These are phyloP conservation scores for Trametes polyzona DNA, from an alignment of 1,284 basidiomycete genomes.

Conservation along the genomic window DNA sequence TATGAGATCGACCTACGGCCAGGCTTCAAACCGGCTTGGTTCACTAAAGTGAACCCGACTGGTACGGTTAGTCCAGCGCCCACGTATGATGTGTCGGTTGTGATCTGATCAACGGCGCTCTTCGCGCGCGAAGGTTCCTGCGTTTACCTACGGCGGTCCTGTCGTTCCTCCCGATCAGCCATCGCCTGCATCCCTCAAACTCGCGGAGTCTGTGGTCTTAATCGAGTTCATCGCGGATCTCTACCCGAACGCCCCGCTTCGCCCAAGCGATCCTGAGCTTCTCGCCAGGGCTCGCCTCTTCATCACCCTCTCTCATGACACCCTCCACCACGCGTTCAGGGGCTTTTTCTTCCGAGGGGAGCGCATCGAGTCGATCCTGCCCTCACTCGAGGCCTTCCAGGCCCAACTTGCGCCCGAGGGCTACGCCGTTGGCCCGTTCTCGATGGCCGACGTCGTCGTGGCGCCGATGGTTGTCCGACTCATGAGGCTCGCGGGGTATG, in stretches of 20 bases:
- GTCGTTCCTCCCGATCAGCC: conserved; percentile 52
- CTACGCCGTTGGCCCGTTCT: conserved; percentile 40
- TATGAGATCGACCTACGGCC: conserved; percentile 32
- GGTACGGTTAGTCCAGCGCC: conserved; percentile 34
- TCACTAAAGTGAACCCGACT: conserved; percentile 41
- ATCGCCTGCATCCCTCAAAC: conserved; percentile 57
- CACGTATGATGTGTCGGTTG: not conserved
- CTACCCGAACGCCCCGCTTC: conserved; percentile 46
- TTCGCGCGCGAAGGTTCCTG: conserved; percentile 46
- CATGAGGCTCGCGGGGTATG: conserved; percentile 18
- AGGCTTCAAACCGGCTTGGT: conserved; percentile 44
- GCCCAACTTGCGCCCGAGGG: conserved; percentile 32
- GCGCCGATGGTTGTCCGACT: conserved; percentile 27
- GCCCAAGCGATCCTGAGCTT: conserved; percentile 55
- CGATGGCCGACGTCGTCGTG: conserved; percentile 48
- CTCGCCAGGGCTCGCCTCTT: conserved; percentile 64
- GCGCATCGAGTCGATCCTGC: conserved; percentile 48
- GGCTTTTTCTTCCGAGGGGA: conserved; percentile 39
- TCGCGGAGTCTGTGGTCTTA: conserved; percentile 64
- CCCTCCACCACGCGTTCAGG: conserved; percentile 42
- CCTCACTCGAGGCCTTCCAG: conserved; percentile 38
- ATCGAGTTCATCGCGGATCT: conserved; percentile 66
- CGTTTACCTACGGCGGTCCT: conserved; percentile 61
- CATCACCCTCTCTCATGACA: conserved; percentile 54
- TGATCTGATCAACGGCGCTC: conserved; percentile 1